Conservation (phyloP, 2,329 filamentous ascomycete species). For the Pseudogymnoascus verrucosus region DNA sequence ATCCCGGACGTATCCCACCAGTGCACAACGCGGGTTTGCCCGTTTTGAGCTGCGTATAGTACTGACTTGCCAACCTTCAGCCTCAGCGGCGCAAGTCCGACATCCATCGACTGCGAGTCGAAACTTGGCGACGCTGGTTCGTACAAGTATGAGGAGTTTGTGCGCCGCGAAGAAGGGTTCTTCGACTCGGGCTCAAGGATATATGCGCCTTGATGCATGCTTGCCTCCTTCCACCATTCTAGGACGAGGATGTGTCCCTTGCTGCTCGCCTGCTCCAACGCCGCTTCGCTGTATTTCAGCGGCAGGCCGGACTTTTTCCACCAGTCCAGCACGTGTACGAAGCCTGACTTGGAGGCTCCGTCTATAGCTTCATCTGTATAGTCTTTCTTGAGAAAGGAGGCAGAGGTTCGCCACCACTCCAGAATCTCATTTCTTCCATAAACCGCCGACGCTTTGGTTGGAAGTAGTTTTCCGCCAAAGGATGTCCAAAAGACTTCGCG, state of each 20-base stretch:
- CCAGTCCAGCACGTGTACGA: slow-evolving; percentile 80
- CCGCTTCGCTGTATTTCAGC: slow-evolving; percentile 77
- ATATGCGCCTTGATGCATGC: slow-evolving; percentile 46
- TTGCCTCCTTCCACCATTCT: slow-evolving; percentile 83
- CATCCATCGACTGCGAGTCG: slow-evolving; percentile 15
- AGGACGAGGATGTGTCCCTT: slow-evolving; percentile 80
- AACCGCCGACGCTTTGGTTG: slow-evolving; percentile 79
- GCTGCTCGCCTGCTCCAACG: slow-evolving; percentile 78
- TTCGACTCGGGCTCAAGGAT: slow-evolving; percentile 34
- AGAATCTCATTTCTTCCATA: slow-evolving; percentile 79
- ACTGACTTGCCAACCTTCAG: slow-evolving; percentile 81
- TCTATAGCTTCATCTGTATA: slow-evolving; percentile 75
- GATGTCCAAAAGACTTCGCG: slow-evolving; percentile 78
- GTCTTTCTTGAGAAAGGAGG: slow-evolving; percentile 75
- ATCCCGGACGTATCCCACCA: slow-evolving; percentile 87
- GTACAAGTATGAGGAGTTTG: slow-evolving; percentile 15
- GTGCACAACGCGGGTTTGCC: slow-evolving; percentile 65
- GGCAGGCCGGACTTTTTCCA: slow-evolving; percentile 77
- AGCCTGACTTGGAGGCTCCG: slow-evolving; percentile 77
- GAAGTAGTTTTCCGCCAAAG: slow-evolving; percentile 71
- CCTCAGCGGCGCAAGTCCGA: slow-evolving; percentile 34
- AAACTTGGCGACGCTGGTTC: slow-evolving; percentile 13
- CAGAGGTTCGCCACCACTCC: slow-evolving; percentile 83
- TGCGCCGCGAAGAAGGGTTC: slow-evolving; percentile 17
- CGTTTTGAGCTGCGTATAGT: slow-evolving; percentile 74